Conservation (phyloP, 495 filamentous ascomycete genomes). For the Aspergillus sclerotiicarbonarius region DNA sequence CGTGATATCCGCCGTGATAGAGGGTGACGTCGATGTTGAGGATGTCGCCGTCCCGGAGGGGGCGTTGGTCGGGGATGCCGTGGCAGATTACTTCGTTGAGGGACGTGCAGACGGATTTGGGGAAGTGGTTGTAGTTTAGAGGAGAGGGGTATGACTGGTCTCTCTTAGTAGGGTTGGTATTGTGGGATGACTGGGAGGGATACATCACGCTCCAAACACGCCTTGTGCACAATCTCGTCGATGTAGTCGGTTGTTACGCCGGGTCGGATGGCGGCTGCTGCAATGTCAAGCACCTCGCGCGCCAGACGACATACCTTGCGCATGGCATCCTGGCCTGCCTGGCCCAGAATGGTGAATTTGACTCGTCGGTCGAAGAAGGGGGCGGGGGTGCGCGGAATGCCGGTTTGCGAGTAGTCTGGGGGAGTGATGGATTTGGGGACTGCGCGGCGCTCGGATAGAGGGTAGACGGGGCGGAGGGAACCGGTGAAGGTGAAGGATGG, state of each 20-base stretch:
- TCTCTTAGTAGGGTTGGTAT: slow-evolving; percentile 1
- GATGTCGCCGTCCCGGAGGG: slow-evolving; percentile 80
- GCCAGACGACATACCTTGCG: slow-evolving; percentile 86
- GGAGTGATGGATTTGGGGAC: slow-evolving; percentile 76
- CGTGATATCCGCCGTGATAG: slow-evolving; percentile 85
- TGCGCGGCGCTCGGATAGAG: slow-evolving; percentile 68
- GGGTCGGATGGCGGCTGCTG: slow-evolving; percentile 73
- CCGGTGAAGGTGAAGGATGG: slow-evolving; percentile 82
- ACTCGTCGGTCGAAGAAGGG: slow-evolving; percentile 64
- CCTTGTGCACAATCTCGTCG: slow-evolving; percentile 93
- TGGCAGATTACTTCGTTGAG: slow-evolving; percentile 96
- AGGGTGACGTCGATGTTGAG: slow-evolving; percentile 86
- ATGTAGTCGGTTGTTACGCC: slow-evolving; percentile 96
- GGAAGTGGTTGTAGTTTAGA: slow-evolving; percentile 93
- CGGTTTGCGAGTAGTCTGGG: slow-evolving; percentile 82
- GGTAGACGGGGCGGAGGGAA: slow-evolving; percentile 80
- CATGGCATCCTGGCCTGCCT: slow-evolving; percentile 81
- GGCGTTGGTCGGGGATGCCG: slow-evolving; percentile 80
- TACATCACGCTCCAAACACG: slow-evolving; percentile 89
- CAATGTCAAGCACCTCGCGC: slow-evolving; percentile 90
- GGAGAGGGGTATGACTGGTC: slow-evolving; percentile 92
- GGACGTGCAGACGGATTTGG: slow-evolving; percentile 96
- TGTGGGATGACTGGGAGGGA: not conserved
- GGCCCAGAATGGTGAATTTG: slow-evolving; percentile 79
- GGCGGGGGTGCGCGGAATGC: slow-evolving; percentile 72